These are phyloP conservation scores for Astraeus odoratus DNA, from an alignment of 768 basidiomycete genomes.

Conservation along the genomic window DNA sequence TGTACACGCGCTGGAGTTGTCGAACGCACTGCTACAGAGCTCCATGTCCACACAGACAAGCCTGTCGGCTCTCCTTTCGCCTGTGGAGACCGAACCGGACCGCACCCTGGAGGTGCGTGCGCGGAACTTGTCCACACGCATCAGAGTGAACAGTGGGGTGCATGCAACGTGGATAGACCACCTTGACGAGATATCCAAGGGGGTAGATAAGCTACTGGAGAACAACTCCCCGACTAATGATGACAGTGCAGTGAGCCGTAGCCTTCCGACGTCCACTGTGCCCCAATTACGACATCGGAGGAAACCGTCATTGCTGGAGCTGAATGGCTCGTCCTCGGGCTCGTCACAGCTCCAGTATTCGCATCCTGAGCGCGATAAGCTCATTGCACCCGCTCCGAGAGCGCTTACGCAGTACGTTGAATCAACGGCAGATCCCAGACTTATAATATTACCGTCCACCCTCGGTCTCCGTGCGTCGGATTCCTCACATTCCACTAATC, in stretches of 20 bases:
- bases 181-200: slow-evolving; percentile 55
- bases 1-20: slow-evolving; percentile 81
- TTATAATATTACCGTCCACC: slow-evolving; percentile 61
- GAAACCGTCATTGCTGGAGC: slow-evolving; percentile 41
- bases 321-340: slow-evolving; percentile 19
- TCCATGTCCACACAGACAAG: slow-evolving; percentile 67
- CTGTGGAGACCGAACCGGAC: slow-evolving; percentile 39
- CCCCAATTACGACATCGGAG: slow-evolving; percentile 30
- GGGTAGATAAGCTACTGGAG: slow-evolving; percentile 53
- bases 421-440: slow-evolving; percentile 44
- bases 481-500: slow-evolving; percentile 20
- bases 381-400: slow-evolving; percentile 64
- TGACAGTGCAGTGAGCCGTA: slow-evolving; percentile 33
- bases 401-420: slow-evolving; percentile 71
- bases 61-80: slow-evolving; percentile 41
- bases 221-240: slow-evolving; percentile 7
- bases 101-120: slow-evolving; percentile 41
- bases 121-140: slow-evolving; percentile 45
- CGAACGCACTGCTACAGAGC: slow-evolving; percentile 69
- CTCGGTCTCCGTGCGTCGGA: slow-evolving; percentile 48
- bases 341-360: slow-evolving; percentile 46
- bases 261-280: slow-evolving; percentile 36
- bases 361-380: slow-evolving; percentile 41
- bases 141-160: slow-evolving; percentile 36
- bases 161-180: slow-evolving; percentile 61